Evolutionary conservation across 768 basidiomycete species (phyloP).

Genomic region (Boletus reticulatus): DNA sequence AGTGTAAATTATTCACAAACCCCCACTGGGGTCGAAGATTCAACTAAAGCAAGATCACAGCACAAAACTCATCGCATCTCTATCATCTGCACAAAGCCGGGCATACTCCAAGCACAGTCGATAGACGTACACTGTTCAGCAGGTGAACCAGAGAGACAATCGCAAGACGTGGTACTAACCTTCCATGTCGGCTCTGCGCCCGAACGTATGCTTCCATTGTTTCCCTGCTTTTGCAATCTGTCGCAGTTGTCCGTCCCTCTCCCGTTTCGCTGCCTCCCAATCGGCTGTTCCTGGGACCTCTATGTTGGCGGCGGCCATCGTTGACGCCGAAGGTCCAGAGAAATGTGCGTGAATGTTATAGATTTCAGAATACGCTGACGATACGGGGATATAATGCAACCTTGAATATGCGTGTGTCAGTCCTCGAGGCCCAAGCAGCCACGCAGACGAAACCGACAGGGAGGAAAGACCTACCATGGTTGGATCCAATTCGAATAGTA

Average conservation of each 20-base stretch:
- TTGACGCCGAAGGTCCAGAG: slow-evolving; percentile 72
- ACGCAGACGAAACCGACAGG: neutral
- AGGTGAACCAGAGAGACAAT: neutral
- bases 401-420: slow-evolving; percentile 35
- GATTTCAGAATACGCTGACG: slow-evolving; percentile 82
- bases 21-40: too few species aligned
- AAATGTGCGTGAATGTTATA: slow-evolving; percentile 95
- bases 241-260: slow-evolving; percentile 71
- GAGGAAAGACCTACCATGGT: slow-evolving; percentile 60
- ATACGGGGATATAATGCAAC: slow-evolving; percentile 95
- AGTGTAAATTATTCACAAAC: too few species aligned
- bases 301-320: slow-evolving; percentile 52
- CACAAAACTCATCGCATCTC: slow-evolving; percentile 60
- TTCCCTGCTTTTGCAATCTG: slow-evolving; percentile 89
- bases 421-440: neutral
- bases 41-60: slow-evolving; percentile 7
- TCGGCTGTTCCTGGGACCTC: slow-evolving; percentile 35
- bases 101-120: slow-evolving; percentile 88
- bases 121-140: slow-evolving; percentile 71
- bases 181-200: slow-evolving; percentile 89
- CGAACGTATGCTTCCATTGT: slow-evolving; percentile 85
- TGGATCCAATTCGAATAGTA: slow-evolving; percentile 91
- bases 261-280: slow-evolving; percentile 35
- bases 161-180: slow-evolving; percentile 44
- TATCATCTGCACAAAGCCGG: slow-evolving; percentile 79